Evolutionary conservation across 169 alveolate species (phyloP), one percentile per base, ranked within the genome.

Genomic region (Babesia ovis): DNA sequence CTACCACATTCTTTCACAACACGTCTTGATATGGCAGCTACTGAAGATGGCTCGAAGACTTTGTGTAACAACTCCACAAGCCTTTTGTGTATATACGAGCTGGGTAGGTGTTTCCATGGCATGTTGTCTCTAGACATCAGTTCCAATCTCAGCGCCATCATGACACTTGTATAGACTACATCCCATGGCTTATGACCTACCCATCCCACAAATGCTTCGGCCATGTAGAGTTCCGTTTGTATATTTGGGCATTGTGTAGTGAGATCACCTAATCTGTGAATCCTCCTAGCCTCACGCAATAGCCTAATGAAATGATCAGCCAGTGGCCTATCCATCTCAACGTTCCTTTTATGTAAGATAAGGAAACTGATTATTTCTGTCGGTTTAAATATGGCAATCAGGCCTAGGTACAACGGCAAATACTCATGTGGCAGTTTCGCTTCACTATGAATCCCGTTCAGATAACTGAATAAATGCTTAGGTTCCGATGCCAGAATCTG

Each of bases 61-160:
- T 2, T n/a, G 43, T 43, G 23, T 1, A 61, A 6, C 57, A 61
- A 18, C 27, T 22, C 42, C 45, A 32, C 8, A 3, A 61, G 71
- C 22, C 71, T 37, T 0, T 25, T 43, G 71, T 27, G 39, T n/a
- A 61, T 39, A 1, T 34, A 1, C 42, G 8, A 39, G 1, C 29
- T 56, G 0, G 55, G 6, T 1, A 0, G 25, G 16, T 1, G 32
- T 6, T 41, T 16, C 4, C 45, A 16, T 2, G 37, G 20, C 8
- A 4, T 20, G 27, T 22, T 37, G 25, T 20, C 23, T 20, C 5
- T 5, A 53, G 22, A 23, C 58, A 50, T 22, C 1, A 64, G 1
- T 14, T 64, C 62, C 50, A 64, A 11, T 4, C 74, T 59, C 23
- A 50, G 11, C 29, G 74, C 74, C 61, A 64, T 2, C 53, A 64